Conservation (phyloP, 345 rosid genomes). For the Nasturtium officinale region DNA sequence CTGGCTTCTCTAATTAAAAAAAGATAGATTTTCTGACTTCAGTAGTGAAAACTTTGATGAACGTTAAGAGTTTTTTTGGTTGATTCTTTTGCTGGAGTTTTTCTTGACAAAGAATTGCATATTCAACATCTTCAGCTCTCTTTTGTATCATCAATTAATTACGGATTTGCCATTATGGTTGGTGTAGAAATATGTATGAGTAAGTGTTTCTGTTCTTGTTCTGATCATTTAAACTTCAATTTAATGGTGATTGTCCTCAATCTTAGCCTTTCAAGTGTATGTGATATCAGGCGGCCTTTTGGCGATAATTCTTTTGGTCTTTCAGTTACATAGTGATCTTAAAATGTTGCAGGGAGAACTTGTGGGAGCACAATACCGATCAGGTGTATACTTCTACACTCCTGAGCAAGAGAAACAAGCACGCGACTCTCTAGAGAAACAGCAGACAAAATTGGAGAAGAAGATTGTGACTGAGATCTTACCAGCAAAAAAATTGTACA, state of each 20-base stretch:
- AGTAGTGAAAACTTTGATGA: not conserved
- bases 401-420: constrained; percentile 86
- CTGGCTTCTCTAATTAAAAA: not conserved
- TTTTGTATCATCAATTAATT: not conserved
- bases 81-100: not conserved
- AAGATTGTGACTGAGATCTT: constrained; percentile 81
- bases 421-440: constrained; percentile 60
- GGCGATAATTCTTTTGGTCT: not conserved
- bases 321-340: not conserved
- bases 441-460: constrained; percentile 59
- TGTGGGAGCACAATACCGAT: constrained; percentile 87
- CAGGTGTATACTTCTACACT: constrained; percentile 74
- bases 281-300: too few relatives aligned
- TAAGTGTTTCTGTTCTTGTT: not conserved
- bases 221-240: not conserved
- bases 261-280: not conserved
- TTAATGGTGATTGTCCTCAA: not conserved
- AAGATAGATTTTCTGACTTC: not conserved
- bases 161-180: not conserved
- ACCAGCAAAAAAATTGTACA: constrained; percentile 87
- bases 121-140: not conserved
- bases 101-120: not conserved
- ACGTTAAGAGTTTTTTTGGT: not conserved
- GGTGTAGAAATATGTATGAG: not conserved
- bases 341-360: constrained; percentile 59